Conservation (phyloP, 305 asterid genomes). For the Fraxinus greggii region DNA sequence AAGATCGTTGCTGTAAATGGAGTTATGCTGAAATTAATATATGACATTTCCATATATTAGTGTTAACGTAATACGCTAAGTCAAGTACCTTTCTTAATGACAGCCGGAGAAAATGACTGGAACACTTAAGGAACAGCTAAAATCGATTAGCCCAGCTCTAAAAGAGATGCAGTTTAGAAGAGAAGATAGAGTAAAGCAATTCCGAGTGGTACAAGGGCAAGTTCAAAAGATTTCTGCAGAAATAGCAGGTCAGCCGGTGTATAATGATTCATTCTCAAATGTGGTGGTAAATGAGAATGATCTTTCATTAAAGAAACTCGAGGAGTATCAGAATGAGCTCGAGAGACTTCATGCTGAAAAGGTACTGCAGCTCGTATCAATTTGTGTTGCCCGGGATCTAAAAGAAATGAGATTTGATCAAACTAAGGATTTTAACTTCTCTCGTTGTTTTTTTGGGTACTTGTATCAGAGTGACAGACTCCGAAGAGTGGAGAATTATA, state of each 20-base stretch:
- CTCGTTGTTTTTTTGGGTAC: slow-evolving; percentile 11
- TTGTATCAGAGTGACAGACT: slow-evolving; percentile 66
- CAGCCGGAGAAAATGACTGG: slow-evolving; percentile 98
- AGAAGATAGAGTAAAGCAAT: slow-evolving; percentile 77
- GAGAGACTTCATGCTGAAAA: slow-evolving; percentile 83
- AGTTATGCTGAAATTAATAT: background rate
- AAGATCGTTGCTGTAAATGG: background rate
- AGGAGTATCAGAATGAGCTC: slow-evolving; percentile 86
- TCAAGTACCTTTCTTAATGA: slow-evolving; percentile 29
- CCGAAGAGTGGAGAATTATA: slow-evolving; percentile 74
- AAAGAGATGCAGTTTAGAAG: slow-evolving; percentile 84
- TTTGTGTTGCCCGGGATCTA: background rate
- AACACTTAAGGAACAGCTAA: slow-evolving; percentile 75
- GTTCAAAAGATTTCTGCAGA: slow-evolving; percentile 79
- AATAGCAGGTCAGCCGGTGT: slow-evolving; percentile 80
- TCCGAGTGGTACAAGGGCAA: slow-evolving; percentile 74
- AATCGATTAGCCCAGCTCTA: slow-evolving; percentile 79
- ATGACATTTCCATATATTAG: background rate
- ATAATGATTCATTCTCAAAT: slow-evolving; percentile 57
- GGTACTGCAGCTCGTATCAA: slow-evolving; percentile 39
- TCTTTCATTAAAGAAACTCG: slow-evolving; percentile 75
- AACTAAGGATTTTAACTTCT: slow-evolving; percentile 12
- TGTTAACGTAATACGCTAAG: slow-evolving; percentile 3
- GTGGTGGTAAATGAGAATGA: slow-evolving; percentile 63
- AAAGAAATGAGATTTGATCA: background rate